Evolutionary conservation across 164 flowering plant species (phyloP), one percentile per base, ranked within the genome.

Genomic region (Pachysandra terminalis): DNA sequence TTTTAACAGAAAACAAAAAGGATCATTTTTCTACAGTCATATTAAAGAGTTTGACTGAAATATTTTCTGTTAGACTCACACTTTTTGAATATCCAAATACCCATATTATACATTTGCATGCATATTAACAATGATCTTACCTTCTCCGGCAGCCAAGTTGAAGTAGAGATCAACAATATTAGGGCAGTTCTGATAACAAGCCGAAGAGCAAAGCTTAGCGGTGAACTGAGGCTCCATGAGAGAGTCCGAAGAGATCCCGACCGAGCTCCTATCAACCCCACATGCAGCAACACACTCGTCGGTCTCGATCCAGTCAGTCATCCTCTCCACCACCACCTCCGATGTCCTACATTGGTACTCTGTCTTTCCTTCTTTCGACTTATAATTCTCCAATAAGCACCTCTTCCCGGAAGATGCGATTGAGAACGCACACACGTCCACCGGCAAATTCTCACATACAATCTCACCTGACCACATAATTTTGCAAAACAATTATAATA

Each of bases 341-440:
- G 51, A 45, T 13, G 51, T 10, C 51, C 51, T 45, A 45, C 51
- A 45, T 45, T 45, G 16, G 51, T 5, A 15, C 51, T 45, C 62
- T 26, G 19, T 15, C 2, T n/a, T n/a, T n/a, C 69, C 75, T 19
- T 48, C 51, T 3, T 49, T 53, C 2, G 67, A 19, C 32, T 57
- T 55, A 45, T 28, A 61, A 1, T 61, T 78, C 73, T 81, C 84
- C 37, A 81, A 56, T 45, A 79, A 17, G 60, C 83, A 80, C n/a
- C n/a, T 52, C 80, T 74, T 73, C 12, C 80, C 78, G 9, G 77
- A 70, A 1, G 77, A 61, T 19, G 82, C 57, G 12, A 76, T 60
- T 0, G 82, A 68, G 51, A 70, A 79, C 0, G 82, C 57, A 56
- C 82, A 79, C 35, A 70, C 7, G 12, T 64, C 67, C 13, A 22